These are phyloP conservation scores for Picea sitchensis DNA, from an alignment of 75 land plant genomes.

Conservation along the genomic window DNA sequence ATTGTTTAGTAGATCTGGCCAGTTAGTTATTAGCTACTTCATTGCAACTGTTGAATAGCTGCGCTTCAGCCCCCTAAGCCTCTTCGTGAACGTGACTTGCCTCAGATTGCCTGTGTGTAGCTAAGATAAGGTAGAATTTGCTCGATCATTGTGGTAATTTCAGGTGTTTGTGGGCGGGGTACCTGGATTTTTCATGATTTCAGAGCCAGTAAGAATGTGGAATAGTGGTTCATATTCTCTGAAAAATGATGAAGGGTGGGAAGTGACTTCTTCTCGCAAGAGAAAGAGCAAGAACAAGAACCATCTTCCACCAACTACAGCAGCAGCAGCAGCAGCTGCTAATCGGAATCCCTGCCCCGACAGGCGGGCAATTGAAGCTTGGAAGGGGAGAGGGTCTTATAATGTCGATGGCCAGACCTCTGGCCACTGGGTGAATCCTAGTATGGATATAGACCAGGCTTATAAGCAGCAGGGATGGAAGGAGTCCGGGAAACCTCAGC, in stretches of 20 bases:
- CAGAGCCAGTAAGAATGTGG: no score
- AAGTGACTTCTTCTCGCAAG: neutral
- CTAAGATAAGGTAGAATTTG: no score
- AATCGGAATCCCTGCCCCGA: neutral
- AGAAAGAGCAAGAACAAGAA: neutral
- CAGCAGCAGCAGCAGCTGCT: neutral
- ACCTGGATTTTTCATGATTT: no score
- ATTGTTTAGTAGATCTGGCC: no score
- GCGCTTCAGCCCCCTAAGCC: no score
- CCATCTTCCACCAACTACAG: neutral
- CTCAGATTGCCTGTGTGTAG: no score
- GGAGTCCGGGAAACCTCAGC: neutral
- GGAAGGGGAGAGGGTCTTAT: neutral
- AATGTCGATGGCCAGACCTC: neutral
- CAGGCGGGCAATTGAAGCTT: neutral
- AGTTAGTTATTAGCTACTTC: no score
- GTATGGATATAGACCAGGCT: neutral
- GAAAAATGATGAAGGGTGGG: neutral
- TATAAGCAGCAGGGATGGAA: neutral
- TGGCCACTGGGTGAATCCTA: neutral
- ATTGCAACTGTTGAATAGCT: no score
- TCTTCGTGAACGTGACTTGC: no score
- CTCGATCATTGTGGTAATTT: no score
- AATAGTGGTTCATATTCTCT: no score
- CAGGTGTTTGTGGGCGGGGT: no score